Base-by-base conservation (phyloP, 192 early-diverging fungal genomes). In the Entomortierella lignicola region DNA sequence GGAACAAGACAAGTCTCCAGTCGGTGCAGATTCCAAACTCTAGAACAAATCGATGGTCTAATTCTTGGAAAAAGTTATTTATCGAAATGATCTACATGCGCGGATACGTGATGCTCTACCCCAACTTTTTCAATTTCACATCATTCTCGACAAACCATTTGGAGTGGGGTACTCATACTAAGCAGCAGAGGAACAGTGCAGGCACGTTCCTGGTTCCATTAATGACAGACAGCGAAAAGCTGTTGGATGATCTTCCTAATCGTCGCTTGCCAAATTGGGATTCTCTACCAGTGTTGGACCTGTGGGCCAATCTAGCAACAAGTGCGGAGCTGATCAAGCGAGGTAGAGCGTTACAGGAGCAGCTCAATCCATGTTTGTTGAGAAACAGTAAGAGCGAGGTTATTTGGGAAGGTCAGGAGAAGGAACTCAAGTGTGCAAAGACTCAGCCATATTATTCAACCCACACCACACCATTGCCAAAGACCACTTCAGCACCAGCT, bases 61-160 rank as follows among this genome's bases (percentile, higher is more conserved):
- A 85, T 21, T 89, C 88, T 8, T 89, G 88, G 88, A 89, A 89
- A 61, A 82, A 84, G 47, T 84, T 83, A 55, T 86, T 89, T 61
- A 89, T 89, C 64, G 87, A 89, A 51, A 73, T 89, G 64, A 82
- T 87, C 15, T 89, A 89, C 60, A 82, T 89, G 63, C 85, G 88
- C 12, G 86, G 84, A 17, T 89, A 88, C 43, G 84, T 86, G 0
- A 89, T 90, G 89, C 72, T 90, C 12, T 90, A 90, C 55, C 89
- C 89, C 26, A 90, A 90, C 66, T 89, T 84, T 60, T 74, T 84
- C 62, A 81, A 86, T 63, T 87, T 86, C 64, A 83, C 79, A 15
- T 84, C 84, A 6, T 87, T 90, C 32, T 87, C 89, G 4, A 90
- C 89, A 39, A 90, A 90, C 69, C 89, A 90, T 75, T 72, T 87